Evolutionary conservation across 1,284 basidiomycete genomes (phyloP).

Genomic region (Sporisorium sorghi): DNA sequence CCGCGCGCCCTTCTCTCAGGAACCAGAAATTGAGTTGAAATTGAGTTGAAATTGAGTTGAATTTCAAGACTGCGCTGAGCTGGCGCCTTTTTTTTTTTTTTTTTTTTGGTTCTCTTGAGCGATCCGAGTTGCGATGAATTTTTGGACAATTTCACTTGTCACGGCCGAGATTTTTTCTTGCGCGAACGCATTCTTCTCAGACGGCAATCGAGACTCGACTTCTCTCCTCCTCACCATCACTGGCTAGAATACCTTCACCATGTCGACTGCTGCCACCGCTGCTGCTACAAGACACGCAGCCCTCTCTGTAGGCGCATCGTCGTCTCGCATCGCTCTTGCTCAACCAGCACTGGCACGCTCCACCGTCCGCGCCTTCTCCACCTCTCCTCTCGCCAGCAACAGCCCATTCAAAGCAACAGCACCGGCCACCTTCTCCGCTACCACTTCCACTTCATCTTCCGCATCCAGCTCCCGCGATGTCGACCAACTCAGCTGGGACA

Average conservation of each 20-base stretch:
- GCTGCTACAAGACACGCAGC: slow-evolving; percentile 26
- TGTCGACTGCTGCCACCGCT: slow-evolving; percentile 26
- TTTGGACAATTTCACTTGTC: background rate
- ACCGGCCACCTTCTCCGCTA: slow-evolving; percentile 5
- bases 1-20: background rate
- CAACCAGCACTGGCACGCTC: slow-evolving; percentile 18
- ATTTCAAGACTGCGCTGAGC: slow-evolving; percentile 6
- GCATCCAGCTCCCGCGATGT: no score
- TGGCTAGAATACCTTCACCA: background rate
- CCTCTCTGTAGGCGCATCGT: slow-evolving; percentile 24
- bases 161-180: slow-evolving; percentile 6
- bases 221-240: background rate
- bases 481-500: slow-evolving; percentile 41
- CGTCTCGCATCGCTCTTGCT: slow-evolving; percentile 29
- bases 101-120: no score
- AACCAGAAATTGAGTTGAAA: background rate
- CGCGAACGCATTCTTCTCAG: background rate
- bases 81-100: background rate
- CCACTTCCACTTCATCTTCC: slow-evolving; percentile 6
- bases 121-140: background rate
- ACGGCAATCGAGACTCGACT: background rate
- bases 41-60: background rate
- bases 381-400: slow-evolving; percentile 11
- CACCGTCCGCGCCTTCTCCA: slow-evolving; percentile 20
- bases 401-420: slow-evolving; percentile 18